Evolutionary conservation across 306 rosid species (phyloP), one percentile per base, ranked within the genome.

Genomic region (Psophocarpus tetragonolobus): DNA sequence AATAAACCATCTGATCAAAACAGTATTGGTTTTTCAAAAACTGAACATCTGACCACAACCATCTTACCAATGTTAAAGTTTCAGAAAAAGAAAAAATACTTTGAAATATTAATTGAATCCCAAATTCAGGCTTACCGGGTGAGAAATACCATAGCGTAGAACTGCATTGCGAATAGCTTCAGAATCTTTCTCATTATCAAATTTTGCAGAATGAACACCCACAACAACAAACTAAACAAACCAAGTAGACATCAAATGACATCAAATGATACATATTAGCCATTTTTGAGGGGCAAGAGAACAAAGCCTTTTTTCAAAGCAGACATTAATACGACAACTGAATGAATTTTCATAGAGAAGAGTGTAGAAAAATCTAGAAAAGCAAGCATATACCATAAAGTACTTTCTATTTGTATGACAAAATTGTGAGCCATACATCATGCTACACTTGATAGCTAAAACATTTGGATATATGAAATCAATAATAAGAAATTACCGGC

Each of bases 131-230:
- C 92, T 86, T 89, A 94, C 98, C 8, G 98, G 98, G 83, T 94
- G 98, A 86, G 90, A 88, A 71, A 94, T 89, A 81, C 80, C 86
- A 84, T 92, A 94, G 81, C 98, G 98, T 70, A 94, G 83, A 76
- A 94, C 98, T 15, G 98, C 97, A 79, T 89, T 92, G 87, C 93
- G 97, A 81, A 94, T 92, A 76, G 98, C 98, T 85, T 92, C 97
- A 75, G 92, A 91, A 85, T 94, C 98, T 82, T 90, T 94, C 88
- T 94, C 98, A 61, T 92, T 94, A 82, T 94, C 97, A 79, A 94
- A 94, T 81, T 94, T 94, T 32, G 98, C 98, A 61, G 98, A 94
- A 83, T 94, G 98, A 60, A 94, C 98, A 64, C 98, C 98, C 72
- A 94, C 97, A 48, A 94, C 97, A 56, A 89, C 15, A 69, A 94